Evolutionary conservation across 805 yeast genomes (phyloP).

Genomic region (Cyberlindnera suaveolens): DNA sequence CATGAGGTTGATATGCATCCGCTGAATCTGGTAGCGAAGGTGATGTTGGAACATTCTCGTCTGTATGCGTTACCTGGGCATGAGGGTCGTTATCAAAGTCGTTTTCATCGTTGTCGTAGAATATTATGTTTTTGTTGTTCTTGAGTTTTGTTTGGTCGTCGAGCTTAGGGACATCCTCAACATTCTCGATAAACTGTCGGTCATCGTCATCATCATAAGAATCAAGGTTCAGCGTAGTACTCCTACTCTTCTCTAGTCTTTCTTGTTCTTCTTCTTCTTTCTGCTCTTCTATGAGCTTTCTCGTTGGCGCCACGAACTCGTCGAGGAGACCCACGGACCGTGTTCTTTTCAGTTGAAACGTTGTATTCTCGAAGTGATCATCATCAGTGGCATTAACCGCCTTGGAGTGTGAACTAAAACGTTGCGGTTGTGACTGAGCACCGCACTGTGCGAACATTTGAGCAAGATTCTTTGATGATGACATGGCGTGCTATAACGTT

Average conservation of each 20-base stretch:
- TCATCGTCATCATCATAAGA: constrained; percentile 15
- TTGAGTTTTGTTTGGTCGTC: background rate
- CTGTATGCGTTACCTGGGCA: constrained; percentile 11
- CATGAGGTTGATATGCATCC: constrained; percentile 40
- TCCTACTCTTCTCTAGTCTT: background rate
- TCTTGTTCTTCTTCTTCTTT: constrained; percentile 6
- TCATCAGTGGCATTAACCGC: constrained; percentile 67
- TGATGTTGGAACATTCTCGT: constrained; percentile 39
- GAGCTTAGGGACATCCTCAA: constrained; percentile 12
- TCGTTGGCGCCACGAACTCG: constrained; percentile 51
- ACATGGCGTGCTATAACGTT: constrained; percentile 2
- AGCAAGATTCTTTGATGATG: constrained; percentile 18
- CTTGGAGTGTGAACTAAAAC: constrained; percentile 13
- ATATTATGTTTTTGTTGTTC: constrained; percentile 11
- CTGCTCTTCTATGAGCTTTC: constrained; percentile 30
- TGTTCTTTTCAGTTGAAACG: constrained; percentile 74
- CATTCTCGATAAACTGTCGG: constrained; percentile 16
- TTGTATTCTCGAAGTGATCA: constrained; percentile 59
- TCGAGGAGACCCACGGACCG: constrained; percentile 78
- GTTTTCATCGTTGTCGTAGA: constrained; percentile 16
- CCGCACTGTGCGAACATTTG: constrained; percentile 16
- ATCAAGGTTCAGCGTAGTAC: constrained; percentile 4
- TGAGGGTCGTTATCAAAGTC: constrained; percentile 15
- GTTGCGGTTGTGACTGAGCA: constrained; percentile 4
- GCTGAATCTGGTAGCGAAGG: constrained; percentile 29